phyloP scores from a whole-genome alignment of 805 yeast species.

The Monosporozyma aerobia region DNA sequence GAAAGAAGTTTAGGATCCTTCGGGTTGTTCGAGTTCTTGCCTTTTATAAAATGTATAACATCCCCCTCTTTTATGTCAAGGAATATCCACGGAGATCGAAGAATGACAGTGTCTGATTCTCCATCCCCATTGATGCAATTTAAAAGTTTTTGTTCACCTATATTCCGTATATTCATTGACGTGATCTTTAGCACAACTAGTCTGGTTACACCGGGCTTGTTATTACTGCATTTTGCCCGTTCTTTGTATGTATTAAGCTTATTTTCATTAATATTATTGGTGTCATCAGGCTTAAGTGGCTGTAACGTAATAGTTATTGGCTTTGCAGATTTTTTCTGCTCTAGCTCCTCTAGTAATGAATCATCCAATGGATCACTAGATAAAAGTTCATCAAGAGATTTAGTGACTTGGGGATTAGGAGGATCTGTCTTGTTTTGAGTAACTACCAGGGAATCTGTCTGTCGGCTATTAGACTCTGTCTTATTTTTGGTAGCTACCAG shows the following conservation, averaged over 20 bases:
- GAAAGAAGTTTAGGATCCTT: slow-evolving; percentile 23
- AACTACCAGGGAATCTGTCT: neutral
- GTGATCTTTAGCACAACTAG: slow-evolving; percentile 15
- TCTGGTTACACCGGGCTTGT: slow-evolving; percentile 36
- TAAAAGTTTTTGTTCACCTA: slow-evolving; percentile 43
- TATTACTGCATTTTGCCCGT: slow-evolving; percentile 37
- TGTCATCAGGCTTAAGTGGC: neutral
- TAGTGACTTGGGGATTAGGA: neutral
- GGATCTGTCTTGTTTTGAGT: neutral
- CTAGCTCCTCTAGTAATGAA: slow-evolving; percentile 14
- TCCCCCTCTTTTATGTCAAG: slow-evolving; percentile 43
- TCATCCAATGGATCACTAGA: slow-evolving; percentile 11
- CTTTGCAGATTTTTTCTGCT: neutral
- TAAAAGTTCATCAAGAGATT: neutral
- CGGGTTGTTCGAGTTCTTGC: slow-evolving; percentile 28
- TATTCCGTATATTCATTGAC: slow-evolving; percentile 14
- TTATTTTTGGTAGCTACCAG: neutral
- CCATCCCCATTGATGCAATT: slow-evolving; percentile 38
- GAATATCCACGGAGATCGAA: slow-evolving; percentile 54
- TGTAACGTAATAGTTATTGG: neutral
- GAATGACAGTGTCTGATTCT: slow-evolving; percentile 34
- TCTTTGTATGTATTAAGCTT: slow-evolving; percentile 6
- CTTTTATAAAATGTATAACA: slow-evolving; percentile 49
- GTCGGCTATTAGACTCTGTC: neutral
- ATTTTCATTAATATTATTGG: neutral